Evolutionary conservation across 768 basidiomycete genomes (phyloP).

Genomic region (Boletus coccyginus): DNA sequence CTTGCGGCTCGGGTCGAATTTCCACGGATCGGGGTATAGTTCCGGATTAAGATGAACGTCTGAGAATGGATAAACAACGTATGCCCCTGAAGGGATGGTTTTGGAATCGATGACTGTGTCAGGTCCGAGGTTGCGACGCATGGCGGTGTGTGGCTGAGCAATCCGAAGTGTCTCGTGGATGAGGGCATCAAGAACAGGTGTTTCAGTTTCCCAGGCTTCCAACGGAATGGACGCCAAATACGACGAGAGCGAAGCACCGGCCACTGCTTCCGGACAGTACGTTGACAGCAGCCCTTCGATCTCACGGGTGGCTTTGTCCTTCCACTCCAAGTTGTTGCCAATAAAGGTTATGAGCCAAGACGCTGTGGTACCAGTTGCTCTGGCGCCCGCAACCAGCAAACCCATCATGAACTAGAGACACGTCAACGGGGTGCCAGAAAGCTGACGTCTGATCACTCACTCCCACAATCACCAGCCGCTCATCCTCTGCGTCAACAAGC

Average conservation of each 20-base stretch:
- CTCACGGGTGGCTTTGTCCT: conserved; percentile 57
- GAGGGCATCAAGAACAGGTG: conserved; percentile 68
- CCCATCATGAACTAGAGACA: conserved; percentile 74
- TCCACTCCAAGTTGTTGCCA: conserved; percentile 65
- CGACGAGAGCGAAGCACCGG: conserved; percentile 35
- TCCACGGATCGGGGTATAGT: conserved; percentile 76
- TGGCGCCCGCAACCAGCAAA: conserved; percentile 73
- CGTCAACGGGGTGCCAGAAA: conserved; percentile 20
- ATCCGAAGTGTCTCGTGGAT: conserved; percentile 76
- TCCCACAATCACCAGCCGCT: conserved; percentile 65
- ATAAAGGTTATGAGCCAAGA: conserved; percentile 77
- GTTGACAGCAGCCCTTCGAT: conserved; percentile 51
- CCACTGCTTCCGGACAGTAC: conserved; percentile 32
- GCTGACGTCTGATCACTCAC: conserved; percentile 38
- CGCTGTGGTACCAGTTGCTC: conserved; percentile 78
- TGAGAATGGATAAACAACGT: conserved; percentile 77
- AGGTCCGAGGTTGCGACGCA: conserved; percentile 77
- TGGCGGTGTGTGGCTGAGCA: conserved; percentile 77
- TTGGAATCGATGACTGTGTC: conserved; percentile 68
- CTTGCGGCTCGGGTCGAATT: conserved; percentile 61
- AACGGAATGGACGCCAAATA: conserved; percentile 61
- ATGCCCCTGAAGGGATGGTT: conserved; percentile 68
- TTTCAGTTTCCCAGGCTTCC: conserved; percentile 66
- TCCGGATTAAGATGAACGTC: conserved; percentile 73
- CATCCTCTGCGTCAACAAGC: conserved; percentile 69